A percentile compares a stretch with the other conserved stretches of the same genome.
phyloP scores from a whole-genome alignment of 1,284 basidiomycete species.

The Moesziomyces globuligerus region DNA sequence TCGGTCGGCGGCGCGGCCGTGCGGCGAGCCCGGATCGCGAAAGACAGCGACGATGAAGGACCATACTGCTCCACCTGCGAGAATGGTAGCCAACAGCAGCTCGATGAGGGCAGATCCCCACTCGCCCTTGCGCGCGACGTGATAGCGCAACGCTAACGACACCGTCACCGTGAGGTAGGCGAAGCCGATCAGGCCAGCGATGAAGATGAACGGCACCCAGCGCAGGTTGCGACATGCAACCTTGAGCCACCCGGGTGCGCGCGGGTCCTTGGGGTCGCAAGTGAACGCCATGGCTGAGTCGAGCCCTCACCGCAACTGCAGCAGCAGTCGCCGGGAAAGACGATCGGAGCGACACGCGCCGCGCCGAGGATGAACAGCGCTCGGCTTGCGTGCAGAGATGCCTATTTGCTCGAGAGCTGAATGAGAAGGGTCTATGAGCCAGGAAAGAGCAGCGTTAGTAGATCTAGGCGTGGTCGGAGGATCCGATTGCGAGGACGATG shows the following conservation, averaged over 20 bases:
- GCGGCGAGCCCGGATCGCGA: slow-evolving; percentile 34
- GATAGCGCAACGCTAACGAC: slow-evolving; percentile 40
- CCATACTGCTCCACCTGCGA: slow-evolving; percentile 46
- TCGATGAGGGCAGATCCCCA: slow-evolving; percentile 31
- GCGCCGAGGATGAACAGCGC: too few relatives aligned
- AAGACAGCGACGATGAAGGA: slow-evolving; percentile 51
- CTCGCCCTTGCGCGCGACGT: slow-evolving; percentile 19
- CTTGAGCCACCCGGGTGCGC: slow-evolving; percentile 21
- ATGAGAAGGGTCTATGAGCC: too few relatives aligned
- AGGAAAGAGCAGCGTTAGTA: too few relatives aligned
- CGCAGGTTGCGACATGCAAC: slow-evolving; percentile 29
- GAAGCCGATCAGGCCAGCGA: slow-evolving; percentile 35
- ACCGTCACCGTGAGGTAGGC: slow-evolving; percentile 44
- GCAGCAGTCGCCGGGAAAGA: too few relatives aligned
- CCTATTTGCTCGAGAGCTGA: too few relatives aligned
- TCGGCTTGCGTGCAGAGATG: too few relatives aligned
- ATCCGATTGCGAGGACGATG: too few relatives aligned
- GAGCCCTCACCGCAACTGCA: too few relatives aligned
- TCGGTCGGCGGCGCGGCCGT: slow-evolving; percentile 1
- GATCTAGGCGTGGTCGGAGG: too few relatives aligned
- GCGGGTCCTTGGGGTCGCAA: slow-evolving; percentile 44
- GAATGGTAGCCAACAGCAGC: slow-evolving; percentile 28
- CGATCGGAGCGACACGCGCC: too few relatives aligned
- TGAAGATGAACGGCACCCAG: slow-evolving; percentile 45
- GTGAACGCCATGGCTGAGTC: slow-evolving; percentile 35